These are phyloP conservation scores for Nicotiana attenuata DNA, from an alignment of 257 asterid species.

Conservation along the genomic window DNA sequence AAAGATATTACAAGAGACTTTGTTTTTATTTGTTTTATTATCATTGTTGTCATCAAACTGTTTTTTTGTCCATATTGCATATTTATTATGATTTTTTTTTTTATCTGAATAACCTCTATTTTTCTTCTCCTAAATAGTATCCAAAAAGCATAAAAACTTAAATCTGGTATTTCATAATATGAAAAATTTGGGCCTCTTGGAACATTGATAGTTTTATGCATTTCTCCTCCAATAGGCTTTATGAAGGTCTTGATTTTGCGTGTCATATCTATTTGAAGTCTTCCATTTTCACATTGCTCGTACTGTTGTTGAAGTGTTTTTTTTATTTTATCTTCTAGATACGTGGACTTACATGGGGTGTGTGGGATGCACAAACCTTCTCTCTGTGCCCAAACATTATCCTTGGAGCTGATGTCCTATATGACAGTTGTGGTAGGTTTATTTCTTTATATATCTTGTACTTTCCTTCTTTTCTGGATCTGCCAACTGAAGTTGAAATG, in stretches of 20 bases:
- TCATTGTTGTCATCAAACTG: too few species aligned
- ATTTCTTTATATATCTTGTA: neutral
- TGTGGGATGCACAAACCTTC: slow-evolving; percentile 63
- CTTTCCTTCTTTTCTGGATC: neutral
- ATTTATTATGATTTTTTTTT: too few species aligned
- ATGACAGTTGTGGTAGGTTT: slow-evolving; percentile 62
- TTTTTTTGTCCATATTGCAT: too few species aligned
- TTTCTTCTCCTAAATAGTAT: too few species aligned
- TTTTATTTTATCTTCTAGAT: slow-evolving; percentile 38
- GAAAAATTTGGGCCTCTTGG: neutral
- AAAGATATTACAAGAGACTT: too few species aligned
- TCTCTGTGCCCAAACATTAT: slow-evolving; percentile 66
- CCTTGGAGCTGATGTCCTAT: slow-evolving; percentile 95
- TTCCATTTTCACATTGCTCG: neutral
- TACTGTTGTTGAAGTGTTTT: neutral
- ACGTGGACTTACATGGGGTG: slow-evolving; percentile 84
- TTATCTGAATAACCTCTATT: too few species aligned
- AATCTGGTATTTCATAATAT: too few species aligned
- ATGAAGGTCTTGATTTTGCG: neutral
- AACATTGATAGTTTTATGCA: neutral
- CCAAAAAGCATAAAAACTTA: too few species aligned
- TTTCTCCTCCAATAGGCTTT: neutral
- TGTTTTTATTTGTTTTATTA: too few species aligned
- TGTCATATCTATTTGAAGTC: neutral
- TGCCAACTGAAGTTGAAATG: slow-evolving; percentile 12